Evolutionary conservation across 2,329 filamentous ascomycete species (phyloP).

Genomic region (Penicillium concentricum): DNA sequence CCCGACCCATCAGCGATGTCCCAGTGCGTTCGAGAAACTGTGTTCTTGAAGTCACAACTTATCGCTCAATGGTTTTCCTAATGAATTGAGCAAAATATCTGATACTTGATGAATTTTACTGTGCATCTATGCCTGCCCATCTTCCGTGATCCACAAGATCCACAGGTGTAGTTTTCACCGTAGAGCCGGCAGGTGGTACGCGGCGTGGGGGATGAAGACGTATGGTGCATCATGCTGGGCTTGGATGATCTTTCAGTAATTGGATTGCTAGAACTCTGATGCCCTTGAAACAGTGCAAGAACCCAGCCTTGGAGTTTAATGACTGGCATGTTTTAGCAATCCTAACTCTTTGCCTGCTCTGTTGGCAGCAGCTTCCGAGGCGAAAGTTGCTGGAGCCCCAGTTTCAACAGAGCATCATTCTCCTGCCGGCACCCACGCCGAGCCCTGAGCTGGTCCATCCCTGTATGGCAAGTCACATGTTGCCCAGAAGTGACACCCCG

Average conservation of each 20-base stretch:
- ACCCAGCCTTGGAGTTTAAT: too few relatives aligned
- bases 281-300: neutral
- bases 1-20: neutral
- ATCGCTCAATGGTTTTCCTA: too few relatives aligned
- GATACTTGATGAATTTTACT: neutral
- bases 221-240: neutral
- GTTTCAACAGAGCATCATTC: constrained; percentile 22
- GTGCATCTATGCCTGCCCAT: neutral
- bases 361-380: neutral
- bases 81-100: neutral
- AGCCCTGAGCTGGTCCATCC: constrained; percentile 39
- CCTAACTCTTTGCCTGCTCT: neutral
- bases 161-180: neutral
- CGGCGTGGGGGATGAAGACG: neutral
- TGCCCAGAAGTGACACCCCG: constrained; percentile 43
- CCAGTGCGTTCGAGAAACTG: neutral
- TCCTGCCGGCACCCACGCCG: constrained; percentile 39
- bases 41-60: neutral
- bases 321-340: neutral
- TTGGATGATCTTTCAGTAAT: neutral
- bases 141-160: neutral
- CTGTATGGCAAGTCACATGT: constrained; percentile 40
- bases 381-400: too few relatives aligned
- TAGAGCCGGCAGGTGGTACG: neutral
- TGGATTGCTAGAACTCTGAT: neutral